phyloP scores from a whole-genome alignment of 352 stramenopile species.

The Phytophthora palmivora region DNA sequence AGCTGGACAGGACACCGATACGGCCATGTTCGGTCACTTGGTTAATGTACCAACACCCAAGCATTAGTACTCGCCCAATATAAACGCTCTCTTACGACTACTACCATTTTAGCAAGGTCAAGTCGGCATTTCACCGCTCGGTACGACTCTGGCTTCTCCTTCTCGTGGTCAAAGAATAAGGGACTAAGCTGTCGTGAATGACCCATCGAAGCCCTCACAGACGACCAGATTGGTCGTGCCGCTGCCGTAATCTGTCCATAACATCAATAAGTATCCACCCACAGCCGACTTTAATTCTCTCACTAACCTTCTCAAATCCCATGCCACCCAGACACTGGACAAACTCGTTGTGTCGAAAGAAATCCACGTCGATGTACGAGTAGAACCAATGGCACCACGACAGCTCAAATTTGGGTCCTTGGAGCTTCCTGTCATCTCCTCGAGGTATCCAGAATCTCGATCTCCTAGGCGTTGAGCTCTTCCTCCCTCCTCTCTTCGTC shows the following conservation, averaged over 20 bases:
- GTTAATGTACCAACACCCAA: conserved; percentile 11
- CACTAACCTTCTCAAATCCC: conserved; percentile 60
- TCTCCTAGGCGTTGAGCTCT: conserved; percentile 7
- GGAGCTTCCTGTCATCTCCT: conserved; percentile 18
- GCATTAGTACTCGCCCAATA: not conserved
- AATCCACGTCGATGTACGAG: conserved; percentile 67
- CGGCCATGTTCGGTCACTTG: conserved; percentile 27
- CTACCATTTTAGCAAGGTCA: conserved; percentile 22
- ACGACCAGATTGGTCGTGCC: conserved; percentile 76
- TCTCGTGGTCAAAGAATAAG: conserved; percentile 73
- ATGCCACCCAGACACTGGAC: conserved; percentile 71
- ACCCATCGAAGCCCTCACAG: conserved; percentile 78
- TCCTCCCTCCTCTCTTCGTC: conserved; percentile 16
- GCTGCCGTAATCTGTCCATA: conserved; percentile 54
- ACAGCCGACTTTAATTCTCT: not conserved
- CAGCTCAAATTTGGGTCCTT: conserved; percentile 52
- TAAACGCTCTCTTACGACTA: not conserved
- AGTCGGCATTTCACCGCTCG: conserved; percentile 49
- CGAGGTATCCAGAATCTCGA: conserved; percentile 23
- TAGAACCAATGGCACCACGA: conserved; percentile 80
- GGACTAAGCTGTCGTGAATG: conserved; percentile 69
- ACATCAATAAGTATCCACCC: not conserved
- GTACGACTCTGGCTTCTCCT: conserved; percentile 68
- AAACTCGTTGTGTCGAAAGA: conserved; percentile 84
- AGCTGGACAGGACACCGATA: conserved; percentile 31